A percentile compares a stretch with the other conserved stretches of the same genome.
Conservation (phyloP, 352 stramenopile species). For the Globisporangium emineosum region DNA sequence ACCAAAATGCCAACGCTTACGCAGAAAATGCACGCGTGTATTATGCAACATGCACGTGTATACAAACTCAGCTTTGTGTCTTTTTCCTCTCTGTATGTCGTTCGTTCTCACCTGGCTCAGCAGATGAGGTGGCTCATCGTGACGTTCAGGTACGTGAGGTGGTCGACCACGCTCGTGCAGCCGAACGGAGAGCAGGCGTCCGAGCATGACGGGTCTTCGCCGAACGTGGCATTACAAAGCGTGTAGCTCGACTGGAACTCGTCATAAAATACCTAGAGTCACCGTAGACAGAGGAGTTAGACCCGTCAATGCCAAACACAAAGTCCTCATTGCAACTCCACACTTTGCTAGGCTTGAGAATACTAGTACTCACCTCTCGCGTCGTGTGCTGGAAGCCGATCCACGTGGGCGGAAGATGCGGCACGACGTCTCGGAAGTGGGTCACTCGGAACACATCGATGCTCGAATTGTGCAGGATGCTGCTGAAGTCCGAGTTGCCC, state of each 20-base stretch:
- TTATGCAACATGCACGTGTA: slow-evolving; percentile 3
- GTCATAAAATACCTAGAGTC: slow-evolving; percentile 73
- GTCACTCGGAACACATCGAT: slow-evolving; percentile 72
- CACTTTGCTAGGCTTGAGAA: neutral
- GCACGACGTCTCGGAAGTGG: slow-evolving; percentile 75
- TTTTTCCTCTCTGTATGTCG: neutral
- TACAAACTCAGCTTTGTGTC: neutral
- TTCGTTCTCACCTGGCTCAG: slow-evolving; percentile 20
- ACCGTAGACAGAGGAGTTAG: slow-evolving; percentile 2
- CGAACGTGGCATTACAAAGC: slow-evolving; percentile 49
- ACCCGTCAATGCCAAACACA: neutral
- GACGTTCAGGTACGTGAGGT: slow-evolving; percentile 86
- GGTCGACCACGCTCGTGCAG: slow-evolving; percentile 81
- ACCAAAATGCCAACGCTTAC: too few species aligned
- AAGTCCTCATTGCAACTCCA: neutral
- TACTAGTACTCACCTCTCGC: slow-evolving; percentile 53
- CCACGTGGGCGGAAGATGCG: slow-evolving; percentile 73
- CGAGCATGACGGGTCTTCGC: slow-evolving; percentile 69
- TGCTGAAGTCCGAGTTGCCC: slow-evolving; percentile 66
- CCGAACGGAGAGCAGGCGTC: slow-evolving; percentile 69
- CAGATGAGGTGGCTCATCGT: slow-evolving; percentile 87
- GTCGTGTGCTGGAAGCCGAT: slow-evolving; percentile 73
- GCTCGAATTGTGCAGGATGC: slow-evolving; percentile 42
- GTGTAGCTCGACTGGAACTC: slow-evolving; percentile 64
- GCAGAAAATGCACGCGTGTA: neutral